A percentile compares a stretch with the other conserved stretches of the same genome.
Evolutionary conservation across 768 basidiomycete genomes (phyloP).

Genomic region (Lentinus brumalis): DNA sequence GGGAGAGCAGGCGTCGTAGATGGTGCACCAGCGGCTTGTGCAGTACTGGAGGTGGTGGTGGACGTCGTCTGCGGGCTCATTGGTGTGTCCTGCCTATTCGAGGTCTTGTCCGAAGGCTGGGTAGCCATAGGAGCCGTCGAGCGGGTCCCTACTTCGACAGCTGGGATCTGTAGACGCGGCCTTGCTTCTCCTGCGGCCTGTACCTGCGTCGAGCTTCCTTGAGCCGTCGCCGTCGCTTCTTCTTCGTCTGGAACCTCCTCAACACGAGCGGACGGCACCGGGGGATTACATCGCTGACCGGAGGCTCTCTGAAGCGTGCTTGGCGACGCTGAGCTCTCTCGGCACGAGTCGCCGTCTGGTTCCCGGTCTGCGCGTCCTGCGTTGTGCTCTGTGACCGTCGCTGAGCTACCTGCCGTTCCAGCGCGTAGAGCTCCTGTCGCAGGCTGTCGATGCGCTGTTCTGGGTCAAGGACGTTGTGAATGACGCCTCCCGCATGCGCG

Average conservation of each 20-base stretch:
- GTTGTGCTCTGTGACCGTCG: background rate
- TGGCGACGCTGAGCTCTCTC: conserved; percentile 3
- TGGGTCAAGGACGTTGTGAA: background rate
- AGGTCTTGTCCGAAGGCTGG: background rate
- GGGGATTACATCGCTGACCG: background rate
- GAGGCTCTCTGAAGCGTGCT: conserved; percentile 5
- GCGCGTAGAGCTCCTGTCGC: conserved; percentile 4
- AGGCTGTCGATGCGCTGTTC: conserved; percentile 3
- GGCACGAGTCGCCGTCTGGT: background rate
- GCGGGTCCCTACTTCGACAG: background rate
- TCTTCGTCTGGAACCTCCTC: conserved; percentile 6
- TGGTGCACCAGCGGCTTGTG: conserved; percentile 11
- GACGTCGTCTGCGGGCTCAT: background rate
- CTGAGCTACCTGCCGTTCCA: background rate
- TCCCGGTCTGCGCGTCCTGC: background rate
- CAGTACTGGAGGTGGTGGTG: background rate
- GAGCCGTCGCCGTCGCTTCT: background rate
- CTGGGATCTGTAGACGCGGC: background rate
- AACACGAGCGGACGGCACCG: background rate
- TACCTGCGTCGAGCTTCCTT: background rate
- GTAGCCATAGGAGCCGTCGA: too few relatives aligned
- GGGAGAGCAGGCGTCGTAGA: background rate
- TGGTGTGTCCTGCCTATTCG: background rate
- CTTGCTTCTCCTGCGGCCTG: background rate
- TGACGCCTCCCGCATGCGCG: background rate